phyloP scores from a whole-genome alignment of 768 basidiomycete species.

The Lyophyllum shimeji region DNA sequence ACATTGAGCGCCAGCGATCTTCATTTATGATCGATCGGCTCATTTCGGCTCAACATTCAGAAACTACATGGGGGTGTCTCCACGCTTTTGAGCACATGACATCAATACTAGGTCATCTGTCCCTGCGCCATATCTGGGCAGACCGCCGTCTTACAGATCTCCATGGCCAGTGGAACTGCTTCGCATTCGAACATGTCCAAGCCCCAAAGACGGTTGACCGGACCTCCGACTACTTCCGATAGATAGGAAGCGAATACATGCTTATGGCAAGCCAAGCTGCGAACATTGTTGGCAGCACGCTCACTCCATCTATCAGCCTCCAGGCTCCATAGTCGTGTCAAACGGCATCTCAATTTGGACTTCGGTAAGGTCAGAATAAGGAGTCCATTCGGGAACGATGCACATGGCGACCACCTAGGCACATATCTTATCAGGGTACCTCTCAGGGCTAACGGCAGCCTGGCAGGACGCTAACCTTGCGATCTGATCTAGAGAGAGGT shows the following conservation, averaged over 20 bases:
- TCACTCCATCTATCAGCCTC: not conserved
- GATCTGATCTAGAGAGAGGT: not conserved
- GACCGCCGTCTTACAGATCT: not conserved
- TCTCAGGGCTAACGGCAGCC: not conserved
- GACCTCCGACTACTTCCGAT: not conserved
- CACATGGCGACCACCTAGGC: slow-evolving; percentile 3
- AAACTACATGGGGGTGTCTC: not conserved
- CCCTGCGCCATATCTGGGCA: not conserved
- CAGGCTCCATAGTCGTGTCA: slow-evolving; percentile 4
- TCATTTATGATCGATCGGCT: not conserved
- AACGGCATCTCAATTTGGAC: slow-evolving; percentile 4
- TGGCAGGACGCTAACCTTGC: not conserved
- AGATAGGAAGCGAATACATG: not conserved
- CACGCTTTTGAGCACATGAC: not conserved
- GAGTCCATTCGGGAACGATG: too few relatives aligned
- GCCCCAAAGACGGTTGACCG: not conserved
- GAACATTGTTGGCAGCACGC: not conserved
- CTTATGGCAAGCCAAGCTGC: not conserved
- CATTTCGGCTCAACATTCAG: not conserved
- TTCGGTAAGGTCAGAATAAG: not conserved
- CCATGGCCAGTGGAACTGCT: not conserved
- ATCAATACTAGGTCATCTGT: slow-evolving; percentile 4
- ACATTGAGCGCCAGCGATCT: not conserved
- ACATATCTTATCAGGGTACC: slow-evolving; percentile 1
- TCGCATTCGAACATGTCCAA: not conserved